These are phyloP conservation scores for Geotrichum restrictum DNA, from an alignment of 1,139 yeast genomes.

Conservation along the genomic window DNA sequence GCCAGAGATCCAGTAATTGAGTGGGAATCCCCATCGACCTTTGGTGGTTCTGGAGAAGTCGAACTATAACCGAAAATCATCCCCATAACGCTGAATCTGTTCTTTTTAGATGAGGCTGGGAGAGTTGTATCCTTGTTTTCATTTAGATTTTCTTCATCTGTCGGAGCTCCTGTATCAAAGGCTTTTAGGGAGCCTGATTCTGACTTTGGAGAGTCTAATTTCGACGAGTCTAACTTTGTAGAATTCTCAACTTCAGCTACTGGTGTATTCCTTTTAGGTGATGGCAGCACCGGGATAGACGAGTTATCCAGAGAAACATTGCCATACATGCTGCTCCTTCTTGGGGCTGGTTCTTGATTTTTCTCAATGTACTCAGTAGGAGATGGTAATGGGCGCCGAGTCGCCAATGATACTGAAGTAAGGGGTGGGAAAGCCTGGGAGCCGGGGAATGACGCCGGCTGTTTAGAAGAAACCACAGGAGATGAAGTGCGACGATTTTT, in stretches of 20 bases:
- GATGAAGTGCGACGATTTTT: conserved; percentile 11
- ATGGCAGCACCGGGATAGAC: conserved; percentile 3
- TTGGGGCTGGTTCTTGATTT: not conserved
- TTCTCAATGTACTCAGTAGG: not conserved
- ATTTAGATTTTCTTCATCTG: not conserved
- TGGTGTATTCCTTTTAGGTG: not conserved
- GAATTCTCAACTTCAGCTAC: not conserved
- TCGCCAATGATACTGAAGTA: conserved; percentile 6
- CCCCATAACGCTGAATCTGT: conserved; percentile 15
- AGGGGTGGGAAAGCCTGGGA: conserved; percentile 7
- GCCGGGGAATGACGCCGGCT: conserved; percentile 6
- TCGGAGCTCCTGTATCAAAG: not conserved
- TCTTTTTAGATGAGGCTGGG: conserved; percentile 2
- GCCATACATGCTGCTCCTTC: not conserved
- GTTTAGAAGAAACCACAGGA: conserved; percentile 1
- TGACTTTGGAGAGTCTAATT: too few relatives aligned
- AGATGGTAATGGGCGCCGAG: not conserved
- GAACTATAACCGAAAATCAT: conserved; percentile 10
- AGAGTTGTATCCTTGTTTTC: conserved; percentile 4
- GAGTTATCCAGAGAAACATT: conserved; percentile 5
- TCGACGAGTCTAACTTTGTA: not conserved
- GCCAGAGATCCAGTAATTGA: too few relatives aligned
- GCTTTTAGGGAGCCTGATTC: not conserved
- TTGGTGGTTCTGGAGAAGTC: not conserved
- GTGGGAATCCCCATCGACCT: not conserved